Percentiles rank a stretch among this genome's conserved stretches.
phyloP scores from a whole-genome alignment of 1,139 yeast species.

The Nakaseomyces sp. region DNA sequence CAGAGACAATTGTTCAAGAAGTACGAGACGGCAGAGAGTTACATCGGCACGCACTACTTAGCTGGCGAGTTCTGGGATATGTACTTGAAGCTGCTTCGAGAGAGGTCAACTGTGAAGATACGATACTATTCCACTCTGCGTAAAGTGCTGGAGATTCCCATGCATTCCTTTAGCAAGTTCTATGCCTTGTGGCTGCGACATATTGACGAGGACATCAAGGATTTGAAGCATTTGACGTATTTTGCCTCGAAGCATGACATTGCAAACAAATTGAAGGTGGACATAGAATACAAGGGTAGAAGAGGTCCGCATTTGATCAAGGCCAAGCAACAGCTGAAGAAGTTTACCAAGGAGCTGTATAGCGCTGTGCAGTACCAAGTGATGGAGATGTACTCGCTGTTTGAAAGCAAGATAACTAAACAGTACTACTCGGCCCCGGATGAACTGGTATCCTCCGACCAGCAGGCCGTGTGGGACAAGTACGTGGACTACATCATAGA shows the following conservation, averaged over 20 bases:
- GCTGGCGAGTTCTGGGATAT: slow-evolving; percentile 68
- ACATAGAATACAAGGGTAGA: slow-evolving; percentile 20
- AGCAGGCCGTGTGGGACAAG: slow-evolving; percentile 24
- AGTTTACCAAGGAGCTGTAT: slow-evolving; percentile 28
- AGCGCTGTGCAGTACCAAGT: slow-evolving; percentile 28
- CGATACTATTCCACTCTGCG: slow-evolving; percentile 43
- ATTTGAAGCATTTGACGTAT: slow-evolving; percentile 27
- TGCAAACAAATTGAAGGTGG: slow-evolving; percentile 28
- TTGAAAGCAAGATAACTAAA: slow-evolving; percentile 24
- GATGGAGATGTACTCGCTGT: slow-evolving; percentile 25
- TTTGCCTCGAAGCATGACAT: slow-evolving; percentile 28
- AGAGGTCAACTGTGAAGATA: slow-evolving; percentile 27
- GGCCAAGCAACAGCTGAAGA: slow-evolving; percentile 24
- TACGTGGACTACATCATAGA: slow-evolving; percentile 26
- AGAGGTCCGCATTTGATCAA: slow-evolving; percentile 26
- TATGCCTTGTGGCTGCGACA: slow-evolving; percentile 39
- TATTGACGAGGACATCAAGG: slow-evolving; percentile 33
- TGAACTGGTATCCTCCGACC: slow-evolving; percentile 19
- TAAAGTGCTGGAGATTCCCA: slow-evolving; percentile 58
- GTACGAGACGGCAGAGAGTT: slow-evolving; percentile 54
- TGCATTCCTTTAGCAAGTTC: slow-evolving; percentile 65
- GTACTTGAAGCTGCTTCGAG: slow-evolving; percentile 49
- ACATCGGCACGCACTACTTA: slow-evolving; percentile 66
- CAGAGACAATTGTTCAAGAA: slow-evolving; percentile 33
- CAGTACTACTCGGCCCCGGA: slow-evolving; percentile 26